Evolutionary conservation across 1,284 basidiomycete species (phyloP).

Genomic region (Quambalaria eucalypti): DNA sequence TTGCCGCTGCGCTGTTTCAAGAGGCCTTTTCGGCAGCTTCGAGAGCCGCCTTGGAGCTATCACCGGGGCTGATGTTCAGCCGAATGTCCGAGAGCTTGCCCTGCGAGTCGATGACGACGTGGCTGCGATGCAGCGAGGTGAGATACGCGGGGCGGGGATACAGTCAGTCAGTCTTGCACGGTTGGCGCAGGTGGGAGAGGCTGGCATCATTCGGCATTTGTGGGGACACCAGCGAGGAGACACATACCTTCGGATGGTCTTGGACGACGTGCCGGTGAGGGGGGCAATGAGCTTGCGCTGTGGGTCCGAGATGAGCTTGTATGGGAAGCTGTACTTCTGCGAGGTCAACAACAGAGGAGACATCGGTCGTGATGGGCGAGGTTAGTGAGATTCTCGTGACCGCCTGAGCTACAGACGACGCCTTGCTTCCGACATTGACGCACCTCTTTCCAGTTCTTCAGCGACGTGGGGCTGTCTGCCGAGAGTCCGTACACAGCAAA

Average conservation of each 20-base stretch:
- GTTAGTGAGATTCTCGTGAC: no score
- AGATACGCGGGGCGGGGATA: not conserved
- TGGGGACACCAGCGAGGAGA: not conserved
- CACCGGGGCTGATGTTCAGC: conserved; percentile 30
- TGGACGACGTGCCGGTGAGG: conserved; percentile 66
- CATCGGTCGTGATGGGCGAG: not conserved
- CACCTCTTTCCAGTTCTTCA: conserved; percentile 47
- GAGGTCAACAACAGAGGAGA: conserved; percentile 26
- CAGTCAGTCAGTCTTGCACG: not conserved
- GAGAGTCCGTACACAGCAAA: conserved; percentile 79
- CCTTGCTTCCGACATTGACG: not conserved
- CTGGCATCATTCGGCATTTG: not conserved
- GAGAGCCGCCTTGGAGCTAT: conserved; percentile 2
- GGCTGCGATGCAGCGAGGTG: conserved; percentile 9
- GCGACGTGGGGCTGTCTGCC: conserved; percentile 67
- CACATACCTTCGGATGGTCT: conserved; percentile 52
- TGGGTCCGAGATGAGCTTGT: conserved; percentile 76
- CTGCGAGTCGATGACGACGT: conserved; percentile 34
- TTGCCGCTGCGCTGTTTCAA: no score
- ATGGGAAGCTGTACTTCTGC: conserved; percentile 65
- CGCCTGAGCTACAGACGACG: not conserved
- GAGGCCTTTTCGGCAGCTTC: not conserved
- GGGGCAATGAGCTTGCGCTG: conserved; percentile 67
- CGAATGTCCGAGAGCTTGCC: conserved; percentile 20
- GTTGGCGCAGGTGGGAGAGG: no score